These are phyloP conservation scores for Lodderomyces parapsilosis DNA, from an alignment of 1,139 yeast genomes.

Conservation along the genomic window DNA sequence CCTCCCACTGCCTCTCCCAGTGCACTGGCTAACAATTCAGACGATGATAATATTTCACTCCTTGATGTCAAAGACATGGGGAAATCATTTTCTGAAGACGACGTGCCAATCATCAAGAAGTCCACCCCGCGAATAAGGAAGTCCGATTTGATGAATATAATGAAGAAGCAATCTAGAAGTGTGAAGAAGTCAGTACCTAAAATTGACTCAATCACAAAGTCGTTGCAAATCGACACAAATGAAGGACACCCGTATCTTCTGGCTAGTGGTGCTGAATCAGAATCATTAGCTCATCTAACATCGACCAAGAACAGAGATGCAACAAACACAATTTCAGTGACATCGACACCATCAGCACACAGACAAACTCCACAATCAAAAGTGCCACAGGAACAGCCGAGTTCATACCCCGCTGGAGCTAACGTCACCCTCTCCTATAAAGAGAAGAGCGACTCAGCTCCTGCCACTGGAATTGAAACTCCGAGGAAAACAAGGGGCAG, in stretches of 20 bases:
- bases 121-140: background rate
- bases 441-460: background rate
- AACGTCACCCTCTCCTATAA: background rate
- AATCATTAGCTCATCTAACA: no score
- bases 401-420: background rate
- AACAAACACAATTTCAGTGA: background rate
- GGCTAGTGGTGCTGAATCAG: background rate
- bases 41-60: background rate
- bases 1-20: conserved; percentile 20
- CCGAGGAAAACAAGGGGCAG: background rate
- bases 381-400: background rate
- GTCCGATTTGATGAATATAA: background rate
- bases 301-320: background rate
- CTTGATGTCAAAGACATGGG: background rate
- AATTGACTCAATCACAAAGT: conserved; percentile 6
- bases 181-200: background rate
- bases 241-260: conserved; percentile 12
- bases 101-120: background rate
- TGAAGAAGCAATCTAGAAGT: background rate
- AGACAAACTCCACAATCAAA: background rate
- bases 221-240: conserved; percentile 12
- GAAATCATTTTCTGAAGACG: conserved; percentile 4
- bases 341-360: background rate
- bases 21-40: background rate
- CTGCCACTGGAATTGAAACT: no score